phyloP scores from a whole-genome alignment of 495 filamentous ascomycete genomes.

The Xeromyces bisporus region DNA sequence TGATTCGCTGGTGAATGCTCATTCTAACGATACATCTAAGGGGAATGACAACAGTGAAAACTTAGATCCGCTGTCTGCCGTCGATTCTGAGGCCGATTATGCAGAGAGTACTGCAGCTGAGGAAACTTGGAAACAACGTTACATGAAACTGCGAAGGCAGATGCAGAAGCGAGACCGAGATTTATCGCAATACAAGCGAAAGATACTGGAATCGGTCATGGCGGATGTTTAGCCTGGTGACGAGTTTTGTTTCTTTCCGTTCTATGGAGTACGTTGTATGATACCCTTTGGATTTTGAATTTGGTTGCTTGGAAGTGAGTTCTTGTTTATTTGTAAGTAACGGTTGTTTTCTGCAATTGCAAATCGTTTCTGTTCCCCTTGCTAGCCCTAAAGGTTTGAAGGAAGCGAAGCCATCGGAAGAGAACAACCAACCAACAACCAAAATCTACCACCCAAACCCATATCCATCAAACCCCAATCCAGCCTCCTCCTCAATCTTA shows the following conservation, averaged over 20 bases:
- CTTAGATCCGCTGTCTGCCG: slow-evolving; percentile 10
- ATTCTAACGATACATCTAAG: slow-evolving; percentile 3
- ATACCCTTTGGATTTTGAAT: too few species aligned
- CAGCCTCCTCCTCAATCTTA: background rate
- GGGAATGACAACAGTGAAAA: slow-evolving; percentile 7
- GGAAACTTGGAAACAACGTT: slow-evolving; percentile 28
- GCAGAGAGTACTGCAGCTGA: slow-evolving; percentile 12
- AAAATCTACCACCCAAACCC: background rate
- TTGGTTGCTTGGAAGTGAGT: too few species aligned
- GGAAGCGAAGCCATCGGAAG: background rate
- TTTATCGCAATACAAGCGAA: slow-evolving; percentile 33
- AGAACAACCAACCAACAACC: background rate
- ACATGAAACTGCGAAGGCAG: slow-evolving; percentile 29
- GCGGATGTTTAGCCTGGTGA: slow-evolving; percentile 20
- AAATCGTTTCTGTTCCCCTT: too few species aligned
- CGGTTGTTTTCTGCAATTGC: too few species aligned
- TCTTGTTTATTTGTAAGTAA: too few species aligned
- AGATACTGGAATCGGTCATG: slow-evolving; percentile 41
- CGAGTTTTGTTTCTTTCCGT: too few species aligned
- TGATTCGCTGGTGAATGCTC: slow-evolving; percentile 3
- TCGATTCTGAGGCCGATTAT: slow-evolving; percentile 19
- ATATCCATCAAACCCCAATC: background rate
- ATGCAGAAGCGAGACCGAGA: slow-evolving; percentile 35
- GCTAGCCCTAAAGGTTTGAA: too few species aligned
- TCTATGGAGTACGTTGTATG: too few species aligned